Evolutionary conservation across 495 filamentous ascomycete genomes (phyloP).

Genomic region (Podospora didyma): DNA sequence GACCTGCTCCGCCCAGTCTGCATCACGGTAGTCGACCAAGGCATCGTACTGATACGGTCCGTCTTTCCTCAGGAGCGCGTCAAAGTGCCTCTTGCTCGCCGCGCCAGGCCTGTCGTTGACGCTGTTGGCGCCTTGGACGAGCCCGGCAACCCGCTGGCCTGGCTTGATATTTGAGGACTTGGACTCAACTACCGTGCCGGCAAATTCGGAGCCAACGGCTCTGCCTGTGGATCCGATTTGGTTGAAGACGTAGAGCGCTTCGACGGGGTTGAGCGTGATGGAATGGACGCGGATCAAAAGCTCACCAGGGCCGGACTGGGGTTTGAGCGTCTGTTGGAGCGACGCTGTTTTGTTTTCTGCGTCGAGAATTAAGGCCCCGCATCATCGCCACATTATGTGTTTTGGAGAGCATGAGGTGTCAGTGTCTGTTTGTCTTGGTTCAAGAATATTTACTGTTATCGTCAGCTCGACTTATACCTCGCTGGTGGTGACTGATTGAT

Average conservation of each 20-base stretch:
- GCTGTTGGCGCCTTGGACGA: conserved; percentile 34
- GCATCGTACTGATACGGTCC: conserved; percentile 40
- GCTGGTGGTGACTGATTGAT: too few species aligned
- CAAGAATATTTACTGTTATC: too few species aligned
- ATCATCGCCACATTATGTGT: too few species aligned
- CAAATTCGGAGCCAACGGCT: conserved; percentile 43
- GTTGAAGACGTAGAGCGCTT: conserved; percentile 28
- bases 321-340: conserved; percentile 22
- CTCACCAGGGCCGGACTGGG: conserved; percentile 21
- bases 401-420: too few species aligned
- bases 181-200: conserved; percentile 33
- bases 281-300: conserved; percentile 41
- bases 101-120: conserved; percentile 32
- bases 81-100: conserved; percentile 24
- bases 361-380: conserved; percentile 30
- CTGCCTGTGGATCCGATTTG: conserved; percentile 25
- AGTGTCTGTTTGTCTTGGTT: too few species aligned
- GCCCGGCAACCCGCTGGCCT: conserved; percentile 15
- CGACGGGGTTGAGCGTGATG: conserved; percentile 42
- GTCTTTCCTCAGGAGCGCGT: conserved; percentile 22
- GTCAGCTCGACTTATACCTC: too few species aligned
- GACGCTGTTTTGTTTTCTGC: conserved; percentile 21
- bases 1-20: conserved; percentile 49
- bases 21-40: conserved; percentile 55
- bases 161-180: background rate